Base-by-base conservation (phyloP, 345 rosid species). In the Syzygium jambos region DNA sequence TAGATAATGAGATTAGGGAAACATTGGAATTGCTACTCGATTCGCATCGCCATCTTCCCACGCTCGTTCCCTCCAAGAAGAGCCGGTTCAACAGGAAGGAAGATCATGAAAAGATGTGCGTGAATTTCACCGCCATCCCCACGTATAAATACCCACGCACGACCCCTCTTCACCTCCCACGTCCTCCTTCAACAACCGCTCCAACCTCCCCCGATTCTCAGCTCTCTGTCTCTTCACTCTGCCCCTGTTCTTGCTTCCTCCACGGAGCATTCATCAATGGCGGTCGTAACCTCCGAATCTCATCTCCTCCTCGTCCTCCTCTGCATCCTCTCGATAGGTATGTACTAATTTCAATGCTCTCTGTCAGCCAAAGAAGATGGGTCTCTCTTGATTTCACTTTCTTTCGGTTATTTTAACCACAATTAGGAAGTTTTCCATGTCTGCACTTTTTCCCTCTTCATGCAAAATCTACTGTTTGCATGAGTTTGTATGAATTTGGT, bases 91-190 rank as follows among this genome's bases (percentile, higher is more conserved):
- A 43, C 25, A 7, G 34, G n/a, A 27, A 30, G 30, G 49, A 27
- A 13, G 88, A 56, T 90, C 93, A 91, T 87, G 87, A 49, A 89
- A 91, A 90, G 93, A 88, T 73, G 80, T 19, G 49, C 11, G 80
- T 23, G 61, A 56, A 23, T 56, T 13, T 10, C 63, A 9, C 27
- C 4, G 19, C 19, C 78, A 4, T 68, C 49, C 25, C 27, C 82
- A 22, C 23, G 1, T 21, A 38, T 19, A 73, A 73, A 73, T 38
- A 38, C 27, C 22, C 13, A 68, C 78, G 41, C 27, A 34, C 46
- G 46, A 43, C 78, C 78, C 23, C 78, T 34, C 78, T 68, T 34
- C 49, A 38, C 61, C 43, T 53, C 61, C 46, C 86, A 84, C 61
- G 86, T 30, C 63, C 56, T 52, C 63, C 86, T 84, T 84, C 63